phyloP scores from a whole-genome alignment of 306 rosid species.

The Prunus davidiana region DNA sequence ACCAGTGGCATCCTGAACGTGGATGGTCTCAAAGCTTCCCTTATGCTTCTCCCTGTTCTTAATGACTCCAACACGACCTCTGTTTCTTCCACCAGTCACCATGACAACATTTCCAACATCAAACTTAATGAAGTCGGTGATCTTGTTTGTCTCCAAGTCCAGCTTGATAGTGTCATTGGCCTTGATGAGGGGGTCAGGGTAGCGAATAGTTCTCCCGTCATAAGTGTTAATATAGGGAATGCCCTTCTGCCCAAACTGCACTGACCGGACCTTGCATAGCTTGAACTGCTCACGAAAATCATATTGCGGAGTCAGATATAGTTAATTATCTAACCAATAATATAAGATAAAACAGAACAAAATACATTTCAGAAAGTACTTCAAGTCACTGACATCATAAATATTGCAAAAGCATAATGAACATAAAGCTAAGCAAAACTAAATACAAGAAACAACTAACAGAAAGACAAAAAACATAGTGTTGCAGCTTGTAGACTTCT shows the following conservation, averaged over 20 bases:
- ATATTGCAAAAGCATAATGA: not conserved
- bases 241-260: conserved; percentile 78
- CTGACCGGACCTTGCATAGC: conserved; percentile 88
- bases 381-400: not conserved
- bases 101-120: conserved; percentile 84
- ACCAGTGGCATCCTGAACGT: conserved; percentile 74
- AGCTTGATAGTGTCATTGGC: conserved; percentile 86
- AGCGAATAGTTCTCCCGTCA: conserved; percentile 87
- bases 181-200: conserved; percentile 77
- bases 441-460: not conserved
- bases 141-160: conserved; percentile 66
- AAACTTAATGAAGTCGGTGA: conserved; percentile 74
- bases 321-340: not conserved
- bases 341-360: not conserved
- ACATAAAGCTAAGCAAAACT: not conserved
- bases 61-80: conserved; percentile 85
- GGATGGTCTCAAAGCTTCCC: conserved; percentile 82
- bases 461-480: not conserved
- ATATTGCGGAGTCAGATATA: not conserved
- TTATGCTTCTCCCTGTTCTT: conserved; percentile 83
- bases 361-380: not conserved
- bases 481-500: not conserved
- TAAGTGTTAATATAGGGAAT: conserved; percentile 75
- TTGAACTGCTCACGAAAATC: conserved; percentile 51
- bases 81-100: conserved; percentile 86